phyloP scores from a whole-genome alignment of 2,329 filamentous ascomycete species.

The Colletotrichum spaethianum region DNA sequence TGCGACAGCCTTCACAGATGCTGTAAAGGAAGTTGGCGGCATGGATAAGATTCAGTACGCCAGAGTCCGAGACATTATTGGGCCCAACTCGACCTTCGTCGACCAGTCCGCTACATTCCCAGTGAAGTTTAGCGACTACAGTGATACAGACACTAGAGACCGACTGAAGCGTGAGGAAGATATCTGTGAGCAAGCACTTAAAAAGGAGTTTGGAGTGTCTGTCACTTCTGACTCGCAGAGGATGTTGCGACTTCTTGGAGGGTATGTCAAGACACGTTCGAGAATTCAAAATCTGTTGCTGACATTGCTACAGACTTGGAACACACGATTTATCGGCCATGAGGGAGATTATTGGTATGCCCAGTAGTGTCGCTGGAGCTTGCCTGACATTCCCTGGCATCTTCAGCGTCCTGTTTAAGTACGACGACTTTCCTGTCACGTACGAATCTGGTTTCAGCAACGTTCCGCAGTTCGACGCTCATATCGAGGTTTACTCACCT shows the following conservation, averaged over 20 bases:
- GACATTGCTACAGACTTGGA: constrained; percentile 52
- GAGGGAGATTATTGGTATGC: constrained; percentile 66
- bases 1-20: constrained; percentile 66
- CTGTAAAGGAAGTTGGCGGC: constrained; percentile 66
- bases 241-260: constrained; percentile 47
- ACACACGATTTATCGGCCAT: constrained; percentile 67
- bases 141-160: constrained; percentile 45
- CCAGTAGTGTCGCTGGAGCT: constrained; percentile 51
- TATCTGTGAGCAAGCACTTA: constrained; percentile 49
- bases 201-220: constrained; percentile 49
- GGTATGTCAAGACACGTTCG: constrained; percentile 39
- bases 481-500: constrained; percentile 66
- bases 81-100: constrained; percentile 66
- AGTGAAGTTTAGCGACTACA: constrained; percentile 58
- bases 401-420: constrained; percentile 61
- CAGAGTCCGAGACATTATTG: constrained; percentile 61
- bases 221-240: constrained; percentile 45
- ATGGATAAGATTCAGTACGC: constrained; percentile 70
- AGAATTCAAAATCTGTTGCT: background rate
- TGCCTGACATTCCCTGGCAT: constrained; percentile 49
- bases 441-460: constrained; percentile 71
- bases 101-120: constrained; percentile 64
- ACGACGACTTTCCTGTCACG: constrained; percentile 62
- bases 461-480: constrained; percentile 67
- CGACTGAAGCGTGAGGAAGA: constrained; percentile 43